phyloP scores from a whole-genome alignment of 1,284 basidiomycete species.

The Moesziomyces globuligerus region DNA sequence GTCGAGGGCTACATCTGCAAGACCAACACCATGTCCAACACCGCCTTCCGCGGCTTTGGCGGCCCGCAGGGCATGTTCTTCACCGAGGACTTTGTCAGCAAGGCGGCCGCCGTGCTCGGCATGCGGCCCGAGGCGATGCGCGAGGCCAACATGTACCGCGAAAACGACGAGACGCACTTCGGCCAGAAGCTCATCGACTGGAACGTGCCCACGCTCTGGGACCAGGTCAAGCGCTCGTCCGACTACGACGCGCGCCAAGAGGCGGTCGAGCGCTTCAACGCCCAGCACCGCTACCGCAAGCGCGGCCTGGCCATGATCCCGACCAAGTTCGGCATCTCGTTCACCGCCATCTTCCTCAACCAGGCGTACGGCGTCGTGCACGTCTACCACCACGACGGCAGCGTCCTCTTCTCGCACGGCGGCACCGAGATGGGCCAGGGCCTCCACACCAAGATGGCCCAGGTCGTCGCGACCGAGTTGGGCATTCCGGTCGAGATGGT shows the following conservation, averaged over 20 bases:
- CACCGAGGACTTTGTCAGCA: constrained; percentile 64
- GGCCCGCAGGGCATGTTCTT: constrained; percentile 68
- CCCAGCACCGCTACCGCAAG: constrained; percentile 64
- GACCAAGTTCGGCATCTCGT: constrained; percentile 68
- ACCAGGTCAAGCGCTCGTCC: constrained; percentile 53
- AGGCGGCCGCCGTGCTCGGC: constrained; percentile 64
- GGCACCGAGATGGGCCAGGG: constrained; percentile 67
- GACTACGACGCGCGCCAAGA: constrained; percentile 58
- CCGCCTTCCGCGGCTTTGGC: constrained; percentile 68
- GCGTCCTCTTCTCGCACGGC: constrained; percentile 59
- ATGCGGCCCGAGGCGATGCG: constrained; percentile 65
- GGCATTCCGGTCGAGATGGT: constrained; percentile 61
- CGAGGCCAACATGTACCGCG: constrained; percentile 65
- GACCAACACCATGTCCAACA: constrained; percentile 68
- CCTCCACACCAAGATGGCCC: constrained; percentile 66
- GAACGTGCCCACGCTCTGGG: constrained; percentile 66
- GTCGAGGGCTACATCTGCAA: constrained; percentile 65
- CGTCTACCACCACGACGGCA: constrained; percentile 66
- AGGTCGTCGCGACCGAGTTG: constrained; percentile 67
- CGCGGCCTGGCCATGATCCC: constrained; percentile 65
- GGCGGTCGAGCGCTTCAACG: constrained; percentile 66
- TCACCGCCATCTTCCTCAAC: constrained; percentile 65
- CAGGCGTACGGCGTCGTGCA: constrained; percentile 67
- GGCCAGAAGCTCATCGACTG: constrained; percentile 66
- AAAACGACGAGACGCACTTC: constrained; percentile 67